Conservation (phyloP, 441 rosid species). For the Pelargonium myrrhifolium region DNA sequence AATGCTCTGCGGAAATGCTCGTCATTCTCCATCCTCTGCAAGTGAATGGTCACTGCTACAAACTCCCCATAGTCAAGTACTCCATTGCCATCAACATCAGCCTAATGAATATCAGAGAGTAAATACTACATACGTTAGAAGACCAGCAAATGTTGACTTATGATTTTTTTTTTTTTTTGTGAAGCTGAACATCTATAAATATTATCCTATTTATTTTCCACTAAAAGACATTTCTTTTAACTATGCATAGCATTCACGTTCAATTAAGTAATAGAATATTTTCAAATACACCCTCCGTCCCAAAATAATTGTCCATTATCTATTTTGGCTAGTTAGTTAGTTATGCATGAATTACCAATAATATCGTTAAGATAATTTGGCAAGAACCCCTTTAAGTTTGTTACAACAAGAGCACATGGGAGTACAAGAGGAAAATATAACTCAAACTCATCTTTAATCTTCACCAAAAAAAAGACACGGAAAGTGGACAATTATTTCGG, state of each 20-base stretch:
- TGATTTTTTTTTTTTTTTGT: background rate
- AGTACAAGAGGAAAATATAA: too few species aligned
- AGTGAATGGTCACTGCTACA: slow-evolving; percentile 90
- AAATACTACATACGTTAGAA: background rate
- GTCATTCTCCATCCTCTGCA: slow-evolving; percentile 95
- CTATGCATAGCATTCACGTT: background rate
- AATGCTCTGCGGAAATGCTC: slow-evolving; percentile 87
- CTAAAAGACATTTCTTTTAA: background rate
- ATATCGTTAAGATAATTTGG: too few species aligned
- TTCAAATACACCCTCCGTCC: too few species aligned
- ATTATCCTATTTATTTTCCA: background rate
- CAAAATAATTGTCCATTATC: too few species aligned
- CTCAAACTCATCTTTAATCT: too few species aligned
- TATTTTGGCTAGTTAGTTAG: too few species aligned
- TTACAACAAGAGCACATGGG: too few species aligned
- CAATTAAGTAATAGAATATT: too few species aligned
- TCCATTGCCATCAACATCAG: slow-evolving; percentile 91
- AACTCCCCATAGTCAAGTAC: slow-evolving; percentile 84
- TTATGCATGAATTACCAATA: too few species aligned
- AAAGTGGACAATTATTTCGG: too few species aligned
- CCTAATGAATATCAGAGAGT: slow-evolving; percentile 35
- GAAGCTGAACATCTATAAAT: background rate
- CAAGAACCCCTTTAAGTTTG: too few species aligned
- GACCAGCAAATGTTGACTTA: background rate
- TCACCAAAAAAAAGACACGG: too few species aligned